Evolutionary conservation across 805 yeast species (phyloP).

Genomic region (Pichia ethanolica): DNA sequence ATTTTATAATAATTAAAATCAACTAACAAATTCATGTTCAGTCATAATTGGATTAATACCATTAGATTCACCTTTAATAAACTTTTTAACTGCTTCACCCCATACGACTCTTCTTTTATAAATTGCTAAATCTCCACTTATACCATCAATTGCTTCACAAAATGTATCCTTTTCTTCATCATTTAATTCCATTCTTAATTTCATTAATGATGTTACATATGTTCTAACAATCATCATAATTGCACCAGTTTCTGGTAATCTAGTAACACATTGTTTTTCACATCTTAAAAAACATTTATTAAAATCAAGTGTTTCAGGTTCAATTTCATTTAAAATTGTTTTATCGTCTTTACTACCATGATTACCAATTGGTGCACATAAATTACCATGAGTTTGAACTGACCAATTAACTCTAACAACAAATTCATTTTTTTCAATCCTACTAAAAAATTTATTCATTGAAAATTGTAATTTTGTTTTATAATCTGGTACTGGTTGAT

Average conservation of each 20-base stretch:
- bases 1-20: too few relatives aligned
- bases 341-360: conserved; percentile 32
- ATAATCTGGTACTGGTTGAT: conserved; percentile 68
- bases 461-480: conserved; percentile 44
- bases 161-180: conserved; percentile 41
- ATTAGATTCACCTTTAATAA: conserved; percentile 30
- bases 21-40: too few relatives aligned
- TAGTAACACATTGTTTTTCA: conserved; percentile 51
- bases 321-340: conserved; percentile 28
- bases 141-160: conserved; percentile 54
- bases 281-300: conserved; percentile 46
- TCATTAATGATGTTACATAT: conserved; percentile 44
- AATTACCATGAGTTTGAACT: conserved; percentile 49
- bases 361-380: conserved; percentile 40
- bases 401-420: conserved; percentile 68
- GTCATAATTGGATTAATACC: conserved; percentile 16
- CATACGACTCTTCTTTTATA: conserved; percentile 62
- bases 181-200: conserved; percentile 28
- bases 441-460: conserved; percentile 61
- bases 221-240: conserved; percentile 51
- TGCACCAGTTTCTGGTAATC: conserved; percentile 41
- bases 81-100: conserved; percentile 56
- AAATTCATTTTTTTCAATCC: conserved; percentile 43
- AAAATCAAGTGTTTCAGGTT: conserved; percentile 32
- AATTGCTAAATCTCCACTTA: conserved; percentile 48